Conservation (phyloP, 306 rosid species). For the Echinosophora koreensis region DNA sequence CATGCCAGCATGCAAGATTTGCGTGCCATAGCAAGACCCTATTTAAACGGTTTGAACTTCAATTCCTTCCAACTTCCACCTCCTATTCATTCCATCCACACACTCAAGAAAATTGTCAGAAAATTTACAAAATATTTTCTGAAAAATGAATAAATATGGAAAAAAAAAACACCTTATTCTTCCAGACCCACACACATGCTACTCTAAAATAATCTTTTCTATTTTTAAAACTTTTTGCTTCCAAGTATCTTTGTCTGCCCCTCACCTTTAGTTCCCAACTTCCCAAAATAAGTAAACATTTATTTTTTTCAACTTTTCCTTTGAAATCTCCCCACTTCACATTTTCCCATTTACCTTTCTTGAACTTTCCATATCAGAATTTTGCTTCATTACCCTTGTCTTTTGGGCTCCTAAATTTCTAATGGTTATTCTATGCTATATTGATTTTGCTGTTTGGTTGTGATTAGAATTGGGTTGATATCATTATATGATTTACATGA, state of each 20-base stretch:
- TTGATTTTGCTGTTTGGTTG: constrained; percentile 33
- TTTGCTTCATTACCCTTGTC: constrained; percentile 41
- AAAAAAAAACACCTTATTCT: too few relatives aligned
- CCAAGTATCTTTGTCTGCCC: constrained; percentile 4
- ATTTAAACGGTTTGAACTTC: background rate
- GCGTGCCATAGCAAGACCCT: background rate
- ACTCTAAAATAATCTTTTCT: constrained; percentile 23
- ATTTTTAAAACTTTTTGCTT: constrained; percentile 27
- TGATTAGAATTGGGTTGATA: constrained; percentile 51
- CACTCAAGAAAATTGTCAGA: background rate
- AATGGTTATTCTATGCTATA: constrained; percentile 31
- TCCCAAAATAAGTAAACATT: constrained; percentile 39
- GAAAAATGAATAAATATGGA: background rate
- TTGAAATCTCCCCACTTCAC: constrained; percentile 36
- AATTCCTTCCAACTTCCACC: background rate
- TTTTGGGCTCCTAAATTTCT: constrained; percentile 45
- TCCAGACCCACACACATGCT: constrained; percentile 15
- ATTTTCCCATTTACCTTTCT: constrained; percentile 14
- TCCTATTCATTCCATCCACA: background rate
- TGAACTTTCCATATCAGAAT: constrained; percentile 21
- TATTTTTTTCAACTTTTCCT: constrained; percentile 42
- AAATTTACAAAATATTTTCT: background rate
- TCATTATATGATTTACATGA: constrained; percentile 36
- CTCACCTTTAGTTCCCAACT: constrained; percentile 44
- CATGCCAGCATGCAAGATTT: background rate